A percentile compares a stretch with the other conserved stretches of the same genome.
Evolutionary conservation across 148 eudicot genomes (phyloP).

Genomic region (Vaccinium myrtillus): DNA sequence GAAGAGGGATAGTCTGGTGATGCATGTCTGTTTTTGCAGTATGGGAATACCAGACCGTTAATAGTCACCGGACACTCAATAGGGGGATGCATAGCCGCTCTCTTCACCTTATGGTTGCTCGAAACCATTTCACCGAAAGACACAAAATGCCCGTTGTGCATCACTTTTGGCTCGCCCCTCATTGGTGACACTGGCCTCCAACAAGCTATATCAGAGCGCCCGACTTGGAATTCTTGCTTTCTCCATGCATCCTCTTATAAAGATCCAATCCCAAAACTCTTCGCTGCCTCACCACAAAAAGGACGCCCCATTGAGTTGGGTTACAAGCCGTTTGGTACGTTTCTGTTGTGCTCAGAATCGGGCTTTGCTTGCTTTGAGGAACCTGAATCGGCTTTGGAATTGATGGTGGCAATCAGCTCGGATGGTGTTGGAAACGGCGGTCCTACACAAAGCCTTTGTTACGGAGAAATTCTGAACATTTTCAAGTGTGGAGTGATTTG

Average conservation of each 20-base stretch:
- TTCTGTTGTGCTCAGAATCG: conserved; percentile 22
- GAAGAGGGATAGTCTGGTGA: no score
- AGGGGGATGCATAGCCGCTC: conserved; percentile 37
- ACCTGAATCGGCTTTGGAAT: conserved; percentile 24
- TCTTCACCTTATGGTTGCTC: conserved; percentile 35
- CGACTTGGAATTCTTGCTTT: conserved; percentile 30
- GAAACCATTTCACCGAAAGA: conserved; percentile 17
- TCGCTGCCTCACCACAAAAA: not conserved
- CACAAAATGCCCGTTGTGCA: conserved; percentile 24
- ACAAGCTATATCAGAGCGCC: conserved; percentile 29
- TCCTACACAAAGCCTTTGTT: conserved; percentile 11
- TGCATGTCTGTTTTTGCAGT: conserved; percentile 14
- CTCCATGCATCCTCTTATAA: conserved; percentile 20
- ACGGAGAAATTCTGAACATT: conserved; percentile 16
- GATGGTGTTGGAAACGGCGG: not conserved
- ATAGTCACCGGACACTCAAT: conserved; percentile 35
- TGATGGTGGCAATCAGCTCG: conserved; percentile 4
- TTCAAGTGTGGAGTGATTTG: conserved; percentile 14
- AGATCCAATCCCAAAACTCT: conserved; percentile 22
- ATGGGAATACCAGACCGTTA: conserved; percentile 13
- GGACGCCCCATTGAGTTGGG: not conserved
- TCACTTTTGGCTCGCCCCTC: conserved; percentile 43
- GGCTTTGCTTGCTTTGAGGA: conserved; percentile 31
- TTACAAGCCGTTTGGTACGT: conserved; percentile 35
- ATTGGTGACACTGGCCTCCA: conserved; percentile 30